A percentile compares a stretch with the other conserved stretches of the same genome.
phyloP scores from a whole-genome alignment of 768 basidiomycete species.

The Rhodosporidiobolus sp. region DNA sequence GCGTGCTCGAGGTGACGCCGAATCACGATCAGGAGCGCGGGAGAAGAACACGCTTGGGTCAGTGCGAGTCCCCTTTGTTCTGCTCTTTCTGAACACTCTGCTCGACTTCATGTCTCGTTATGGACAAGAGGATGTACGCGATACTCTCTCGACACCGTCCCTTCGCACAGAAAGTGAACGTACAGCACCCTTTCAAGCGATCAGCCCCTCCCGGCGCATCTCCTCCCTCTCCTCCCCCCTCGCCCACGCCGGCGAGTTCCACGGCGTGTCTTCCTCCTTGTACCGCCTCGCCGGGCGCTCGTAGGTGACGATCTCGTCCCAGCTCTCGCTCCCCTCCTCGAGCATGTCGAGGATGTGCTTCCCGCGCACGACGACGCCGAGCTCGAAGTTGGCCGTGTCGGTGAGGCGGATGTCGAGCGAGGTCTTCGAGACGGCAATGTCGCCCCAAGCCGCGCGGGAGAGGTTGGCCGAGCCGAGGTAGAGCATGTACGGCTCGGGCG shows the following conservation, averaged over 20 bases:
- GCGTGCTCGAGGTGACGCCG: too few species aligned
- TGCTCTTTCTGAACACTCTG: too few species aligned
- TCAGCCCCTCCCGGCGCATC: too few species aligned
- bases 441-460: slow-evolving; percentile 19
- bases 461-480: slow-evolving; percentile 37
- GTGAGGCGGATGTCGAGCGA: not conserved
- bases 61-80: too few species aligned
- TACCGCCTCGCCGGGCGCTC: slow-evolving; percentile 23
- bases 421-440: not conserved
- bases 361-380: slow-evolving; percentile 29
- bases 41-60: too few species aligned
- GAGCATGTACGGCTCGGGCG: not conserved
- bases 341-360: slow-evolving; percentile 12
- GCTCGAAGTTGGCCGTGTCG: slow-evolving; percentile 23
- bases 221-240: not conserved
- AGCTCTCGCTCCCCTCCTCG: slow-evolving; percentile 18
- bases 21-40: too few species aligned
- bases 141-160: too few species aligned
- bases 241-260: slow-evolving; percentile 14
- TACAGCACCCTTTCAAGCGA: too few species aligned
- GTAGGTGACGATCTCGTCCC: slow-evolving; percentile 35
- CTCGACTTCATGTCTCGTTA: too few species aligned
- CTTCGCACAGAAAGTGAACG: too few species aligned
- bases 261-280: slow-evolving; percentile 7
- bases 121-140: too few species aligned